Percentiles rank a stretch among this genome's conserved stretches.
Conservation (phyloP, 176 grass and related monocot genomes). For the Puccinellia tenuiflora region DNA sequence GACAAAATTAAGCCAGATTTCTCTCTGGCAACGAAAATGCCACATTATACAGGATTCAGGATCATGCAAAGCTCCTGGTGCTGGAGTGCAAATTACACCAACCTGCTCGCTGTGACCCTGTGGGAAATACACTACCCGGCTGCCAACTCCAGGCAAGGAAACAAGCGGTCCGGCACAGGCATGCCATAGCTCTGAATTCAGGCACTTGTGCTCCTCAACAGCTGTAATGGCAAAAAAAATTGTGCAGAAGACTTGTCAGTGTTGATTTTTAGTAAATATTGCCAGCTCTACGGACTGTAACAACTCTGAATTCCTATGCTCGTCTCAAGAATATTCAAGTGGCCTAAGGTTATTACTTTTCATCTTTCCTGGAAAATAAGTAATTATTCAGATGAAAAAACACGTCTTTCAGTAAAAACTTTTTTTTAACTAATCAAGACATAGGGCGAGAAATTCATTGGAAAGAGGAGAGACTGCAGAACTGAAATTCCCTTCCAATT, state of each 20-base stretch:
- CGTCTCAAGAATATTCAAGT: background rate
- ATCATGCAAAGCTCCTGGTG: background rate
- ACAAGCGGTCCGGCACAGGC: conserved; percentile 99
- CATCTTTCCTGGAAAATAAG: conserved; percentile 4
- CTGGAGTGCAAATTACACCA: conserved; percentile 8
- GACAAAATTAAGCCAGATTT: conserved; percentile 17
- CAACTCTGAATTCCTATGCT: background rate
- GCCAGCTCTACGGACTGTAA: background rate
- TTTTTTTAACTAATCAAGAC: background rate
- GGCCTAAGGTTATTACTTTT: background rate
- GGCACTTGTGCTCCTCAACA: conserved; percentile 71
- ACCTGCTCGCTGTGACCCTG: conserved; percentile 99
- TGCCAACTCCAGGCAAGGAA: conserved; percentile 76
- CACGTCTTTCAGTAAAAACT: background rate
- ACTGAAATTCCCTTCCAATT: background rate
- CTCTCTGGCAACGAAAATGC: background rate
- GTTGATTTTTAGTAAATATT: background rate
- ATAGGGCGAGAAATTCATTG: background rate
- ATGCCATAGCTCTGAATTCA: conserved; percentile 99
- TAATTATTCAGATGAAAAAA: background rate
- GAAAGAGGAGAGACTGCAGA: background rate
- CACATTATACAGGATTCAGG: background rate
- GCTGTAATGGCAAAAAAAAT: conserved; percentile 36
- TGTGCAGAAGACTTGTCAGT: background rate
- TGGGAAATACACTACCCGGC: conserved; percentile 90